Conservation (phyloP, 306 rosid species). For the Spatholobus suberectus region DNA sequence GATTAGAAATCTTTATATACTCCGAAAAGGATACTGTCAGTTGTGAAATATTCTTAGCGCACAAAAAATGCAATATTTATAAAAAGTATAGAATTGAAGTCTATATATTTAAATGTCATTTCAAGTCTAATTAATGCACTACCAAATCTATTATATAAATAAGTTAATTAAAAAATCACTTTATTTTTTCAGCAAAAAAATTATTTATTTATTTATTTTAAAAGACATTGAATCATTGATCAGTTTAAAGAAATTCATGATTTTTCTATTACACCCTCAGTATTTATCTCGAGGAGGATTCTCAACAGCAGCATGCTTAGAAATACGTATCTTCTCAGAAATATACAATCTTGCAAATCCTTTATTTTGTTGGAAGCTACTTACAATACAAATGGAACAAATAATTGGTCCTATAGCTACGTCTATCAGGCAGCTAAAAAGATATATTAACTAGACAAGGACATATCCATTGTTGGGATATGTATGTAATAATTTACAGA, state of each 20-base stretch:
- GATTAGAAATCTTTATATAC: too few relatives aligned
- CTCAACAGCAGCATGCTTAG: not conserved
- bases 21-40: too few relatives aligned
- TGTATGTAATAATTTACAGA: conserved; percentile 5
- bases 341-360: conserved; percentile 17
- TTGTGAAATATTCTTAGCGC: too few relatives aligned
- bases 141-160: not conserved
- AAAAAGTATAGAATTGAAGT: too few relatives aligned
- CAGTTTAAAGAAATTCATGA: not conserved
- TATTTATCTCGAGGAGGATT: not conserved
- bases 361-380: conserved; percentile 30
- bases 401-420: conserved; percentile 11
- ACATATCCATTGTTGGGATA: conserved; percentile 1
- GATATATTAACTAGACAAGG: not conserved
- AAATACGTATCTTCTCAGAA: not conserved
- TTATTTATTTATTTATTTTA: not conserved
- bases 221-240: not conserved
- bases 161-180: not conserved
- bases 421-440: not conserved
- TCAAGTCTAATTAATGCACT: not conserved
- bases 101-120: not conserved
- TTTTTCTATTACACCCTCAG: not conserved
- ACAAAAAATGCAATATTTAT: too few relatives aligned
- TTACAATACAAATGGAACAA: conserved; percentile 43
- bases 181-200: not conserved